Evolutionary conservation across 169 alveolate genomes (phyloP), one percentile per base, ranked within the genome.

Genomic region (Cyclospora cayetanensis): DNA sequence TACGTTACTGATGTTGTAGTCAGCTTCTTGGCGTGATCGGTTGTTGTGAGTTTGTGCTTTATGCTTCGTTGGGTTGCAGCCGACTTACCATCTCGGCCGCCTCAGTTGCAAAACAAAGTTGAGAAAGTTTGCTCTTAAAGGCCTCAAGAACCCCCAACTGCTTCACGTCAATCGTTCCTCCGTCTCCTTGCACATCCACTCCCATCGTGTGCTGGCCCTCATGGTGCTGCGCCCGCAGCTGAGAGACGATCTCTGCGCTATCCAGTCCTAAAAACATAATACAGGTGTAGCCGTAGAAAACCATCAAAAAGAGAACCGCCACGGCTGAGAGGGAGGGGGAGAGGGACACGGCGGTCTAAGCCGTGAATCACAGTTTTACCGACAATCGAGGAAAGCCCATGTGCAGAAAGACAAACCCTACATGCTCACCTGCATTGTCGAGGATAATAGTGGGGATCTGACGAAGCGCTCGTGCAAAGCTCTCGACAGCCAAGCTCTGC

Each of bases 21-120:
- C 76, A 63, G 63, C 63, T 50, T 18, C 63, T n/a, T 50, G 22
- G 63, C 27, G 63, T 1, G 12, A 18, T 50, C 63, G 63, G 22
- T 2, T n/a, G n/a, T 50, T 50, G 63, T 50, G 0, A n/a, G 63
- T 50, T 50, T 50, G n/a, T n/a, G n/a, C n/a, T n/a, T n/a, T 11
- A 50, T 11, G 18, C 11, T 12, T 18, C 63, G 63, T 12, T 18
- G 18, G n/a, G 41, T 11, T 22, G n/a, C n/a, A n/a, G n/a, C n/a
- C n/a, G n/a, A 55, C 93, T 1, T 20, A 91, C 94, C 94, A 91
- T 91, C 95, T 98, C 99, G 22, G 99, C 99, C 0, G 99, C 99
- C 96, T 99, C 99, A 39, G 99, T 96, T 20, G 99, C 99, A 39
- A 99, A 96, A 82, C 99, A 95, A 3, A 99, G 91, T 63, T 99